Percentiles rank a stretch among this genome's conserved stretches.
These are phyloP conservation scores for Neonectria faginata DNA, from an alignment of 2,329 filamentous ascomycete genomes.

Conservation along the genomic window DNA sequence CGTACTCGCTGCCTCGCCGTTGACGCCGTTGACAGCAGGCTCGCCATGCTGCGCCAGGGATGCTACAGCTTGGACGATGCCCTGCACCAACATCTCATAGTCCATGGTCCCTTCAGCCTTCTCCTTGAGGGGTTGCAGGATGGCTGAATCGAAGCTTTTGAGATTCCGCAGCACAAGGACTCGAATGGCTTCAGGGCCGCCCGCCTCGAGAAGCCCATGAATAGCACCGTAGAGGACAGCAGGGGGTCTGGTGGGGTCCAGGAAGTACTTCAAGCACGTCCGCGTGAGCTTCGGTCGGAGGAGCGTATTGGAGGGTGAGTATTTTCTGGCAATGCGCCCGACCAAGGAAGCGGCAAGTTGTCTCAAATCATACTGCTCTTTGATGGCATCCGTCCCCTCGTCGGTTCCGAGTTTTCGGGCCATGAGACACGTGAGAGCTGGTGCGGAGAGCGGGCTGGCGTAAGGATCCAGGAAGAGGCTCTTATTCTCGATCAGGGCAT, in stretches of 20 bases:
- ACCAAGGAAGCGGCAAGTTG: constrained; percentile 87
- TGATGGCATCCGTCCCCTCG: constrained; percentile 63
- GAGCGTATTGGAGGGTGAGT: constrained; percentile 81
- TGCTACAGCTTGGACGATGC: constrained; percentile 65
- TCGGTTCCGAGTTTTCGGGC: constrained; percentile 77
- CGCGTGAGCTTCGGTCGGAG: constrained; percentile 89
- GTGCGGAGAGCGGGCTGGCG: constrained; percentile 77
- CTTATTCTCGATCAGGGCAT: constrained; percentile 85
- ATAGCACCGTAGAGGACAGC: constrained; percentile 92
- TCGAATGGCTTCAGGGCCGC: constrained; percentile 71
- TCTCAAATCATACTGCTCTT: constrained; percentile 81
- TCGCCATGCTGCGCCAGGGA: constrained; percentile 55
- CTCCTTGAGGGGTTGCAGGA: constrained; percentile 66
- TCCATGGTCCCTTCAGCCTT: constrained; percentile 63
- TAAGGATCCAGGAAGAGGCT: constrained; percentile 78
- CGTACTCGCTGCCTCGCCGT: constrained; percentile 51
- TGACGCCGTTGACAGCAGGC: constrained; percentile 54
- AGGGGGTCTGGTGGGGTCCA: constrained; percentile 85
- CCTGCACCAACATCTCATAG: constrained; percentile 67
- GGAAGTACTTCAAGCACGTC: constrained; percentile 92
- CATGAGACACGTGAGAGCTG: constrained; percentile 91
- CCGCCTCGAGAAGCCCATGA: constrained; percentile 80
- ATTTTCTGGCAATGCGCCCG: constrained; percentile 82
- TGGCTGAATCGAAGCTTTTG: constrained; percentile 63
- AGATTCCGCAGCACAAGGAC: constrained; percentile 68